phyloP scores from a whole-genome alignment of 805 yeast genomes.

The Nakazawaea ambrosiae region DNA sequence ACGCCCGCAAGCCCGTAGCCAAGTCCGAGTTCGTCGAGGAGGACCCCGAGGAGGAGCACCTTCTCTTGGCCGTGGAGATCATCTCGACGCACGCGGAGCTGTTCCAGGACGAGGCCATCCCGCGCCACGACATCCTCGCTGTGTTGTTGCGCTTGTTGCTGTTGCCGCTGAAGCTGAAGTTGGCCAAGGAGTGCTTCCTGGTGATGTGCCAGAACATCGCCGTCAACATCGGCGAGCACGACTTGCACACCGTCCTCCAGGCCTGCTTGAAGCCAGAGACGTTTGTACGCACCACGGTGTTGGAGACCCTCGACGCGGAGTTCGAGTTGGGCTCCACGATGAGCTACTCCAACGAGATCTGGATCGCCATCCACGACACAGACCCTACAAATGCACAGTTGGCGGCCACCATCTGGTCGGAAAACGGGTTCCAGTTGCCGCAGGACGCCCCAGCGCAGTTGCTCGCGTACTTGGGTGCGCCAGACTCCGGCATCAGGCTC shows the following conservation, averaged over 20 bases:
- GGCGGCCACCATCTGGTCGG: slow-evolving; percentile 83
- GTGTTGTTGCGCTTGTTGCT: slow-evolving; percentile 62
- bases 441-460: slow-evolving; percentile 38
- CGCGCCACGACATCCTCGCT: slow-evolving; percentile 57
- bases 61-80: slow-evolving; percentile 69
- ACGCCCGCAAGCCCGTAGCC: slow-evolving; percentile 40
- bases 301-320: slow-evolving; percentile 84
- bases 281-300: slow-evolving; percentile 70
- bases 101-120: slow-evolving; percentile 60
- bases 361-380: slow-evolving; percentile 72
- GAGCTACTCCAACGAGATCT: slow-evolving; percentile 58
- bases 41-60: slow-evolving; percentile 83
- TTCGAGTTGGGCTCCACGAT: slow-evolving; percentile 47
- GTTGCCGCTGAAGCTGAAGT: slow-evolving; percentile 70
- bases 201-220: slow-evolving; percentile 75
- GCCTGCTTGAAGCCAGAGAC: slow-evolving; percentile 52
- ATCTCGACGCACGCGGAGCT: slow-evolving; percentile 61
- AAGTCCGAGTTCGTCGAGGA: slow-evolving; percentile 74
- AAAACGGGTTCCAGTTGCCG: slow-evolving; percentile 50
- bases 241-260: slow-evolving; percentile 50
- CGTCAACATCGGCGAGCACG: slow-evolving; percentile 46
- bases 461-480: slow-evolving; percentile 40
- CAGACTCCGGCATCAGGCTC: slow-evolving; percentile 61
- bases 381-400: slow-evolving; percentile 53
- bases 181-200: slow-evolving; percentile 76